Evolutionary conservation across 2,329 filamentous ascomycete species (phyloP), one percentile per base, ranked within the genome.

Genomic region (Nigrospora osmanthi): DNA sequence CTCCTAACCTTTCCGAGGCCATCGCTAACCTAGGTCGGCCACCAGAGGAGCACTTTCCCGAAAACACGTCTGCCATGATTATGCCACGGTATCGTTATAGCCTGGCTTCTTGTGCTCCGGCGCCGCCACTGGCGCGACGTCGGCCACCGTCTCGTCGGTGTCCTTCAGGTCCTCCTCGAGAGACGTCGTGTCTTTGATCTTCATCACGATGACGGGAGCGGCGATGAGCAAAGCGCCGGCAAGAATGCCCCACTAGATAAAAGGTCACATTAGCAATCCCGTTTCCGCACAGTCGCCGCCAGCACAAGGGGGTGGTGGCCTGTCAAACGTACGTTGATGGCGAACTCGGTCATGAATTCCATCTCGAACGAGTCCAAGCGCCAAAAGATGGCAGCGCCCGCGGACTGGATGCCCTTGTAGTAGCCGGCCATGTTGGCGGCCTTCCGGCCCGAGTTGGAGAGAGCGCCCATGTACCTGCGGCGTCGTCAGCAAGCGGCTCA

Each of bases 381-480:
- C 81, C 80, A 87, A 57, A 80, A 85, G 55, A 90, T 78, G 47
- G 86, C 89, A 3, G 83, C 82, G 55, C 88, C 89, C 15, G 87
- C 87, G n/a, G 87, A 91, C 65, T 95, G 89, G 52, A 95, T 86
- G 42, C 69, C 70, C 70, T 93, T 93, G 77, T 93, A 93, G 72
- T 87, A 90, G 50, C 87, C 90, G 36, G 89, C 86, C 58, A 91
- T 85, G 72, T 96, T 95, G 69, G 91, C 90, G 28, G 91, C 79
- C 65, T 89, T 91, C 64, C 90, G 88, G 49, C 87, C 81, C 51
- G 91, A 95, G 78, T 97, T 97, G 60, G 87, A 90, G 37, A 96
- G 75, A 9, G 90, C 80, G 42, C 91, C 91, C 85, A 97, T 95
- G 71, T 85, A 90, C 83, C 83, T 85, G 48, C 32, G 38, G 19